Base-by-base conservation (phyloP, 257 asterid species). In the Forsythia suspensa region DNA sequence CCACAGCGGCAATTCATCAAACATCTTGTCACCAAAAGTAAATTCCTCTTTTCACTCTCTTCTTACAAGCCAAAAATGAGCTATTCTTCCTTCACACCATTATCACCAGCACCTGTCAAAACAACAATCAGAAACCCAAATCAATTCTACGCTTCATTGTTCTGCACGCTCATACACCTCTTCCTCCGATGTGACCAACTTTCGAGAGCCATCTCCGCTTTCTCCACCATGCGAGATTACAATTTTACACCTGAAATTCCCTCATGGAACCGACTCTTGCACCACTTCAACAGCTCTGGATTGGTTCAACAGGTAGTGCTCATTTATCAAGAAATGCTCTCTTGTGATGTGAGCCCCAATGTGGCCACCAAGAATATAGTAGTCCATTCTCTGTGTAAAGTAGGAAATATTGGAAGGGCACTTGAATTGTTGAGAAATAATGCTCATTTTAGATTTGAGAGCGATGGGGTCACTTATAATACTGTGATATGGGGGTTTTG, bases 401-500 rank as follows among this genome's bases (percentile, higher is more conserved):
- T 84, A 74, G 97, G 97, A 12, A 86, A 87, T 38, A 75, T 90
- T 63, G 77, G 73, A 66, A 52, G 77, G 78, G 97, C 94, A 0
- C 82, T 93, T 43, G 83, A 80, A 29, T 83, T 92, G 80, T 78
- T 93, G 29, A 83, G 94, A 68, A 84, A 88, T 21, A 86, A 86
- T 76, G 74, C 52, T 52, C 74, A 67, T 72, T 76, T 69, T 70
- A 67, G 61, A 44, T 85, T 82, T 71, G 84, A 76, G 84, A 90
- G 92, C 76, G 91, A 93, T 82, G 80, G 8, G 36, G 90, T 91
- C 77, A 89, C 91, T 84, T 93, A 93, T 80, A 95, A 95, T 85
- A 95, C 97, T 79, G 86, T 93, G 16, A 92, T 95, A 76, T 92
- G 99, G 99, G 96, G 97, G 3, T 87, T 92, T 36, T 95, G 97